Conservation (phyloP, 192 early-diverging fungal genomes). For the Geranomyces variabilis region DNA sequence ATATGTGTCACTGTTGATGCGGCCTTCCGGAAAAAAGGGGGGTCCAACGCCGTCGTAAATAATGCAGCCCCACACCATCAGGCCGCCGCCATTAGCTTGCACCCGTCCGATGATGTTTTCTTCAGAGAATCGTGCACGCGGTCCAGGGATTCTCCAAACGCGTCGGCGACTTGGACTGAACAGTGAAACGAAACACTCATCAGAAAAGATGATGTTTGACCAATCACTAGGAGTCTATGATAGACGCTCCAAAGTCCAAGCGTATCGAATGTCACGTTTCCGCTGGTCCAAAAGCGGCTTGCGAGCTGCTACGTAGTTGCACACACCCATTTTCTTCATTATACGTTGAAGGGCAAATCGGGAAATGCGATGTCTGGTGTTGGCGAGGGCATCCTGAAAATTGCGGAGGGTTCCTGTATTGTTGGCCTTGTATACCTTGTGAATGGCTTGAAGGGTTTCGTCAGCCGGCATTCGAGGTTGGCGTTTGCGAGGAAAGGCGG, state of each 20-base stretch:
- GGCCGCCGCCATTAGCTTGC: background rate
- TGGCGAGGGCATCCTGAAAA: background rate
- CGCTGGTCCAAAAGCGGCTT: background rate
- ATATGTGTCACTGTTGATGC: background rate
- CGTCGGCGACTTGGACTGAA: background rate
- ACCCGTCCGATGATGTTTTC: background rate
- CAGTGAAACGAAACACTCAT: conserved; percentile 7
- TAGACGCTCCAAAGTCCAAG: conserved; percentile 1
- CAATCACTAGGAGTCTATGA: conserved; percentile 4
- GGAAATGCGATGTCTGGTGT: background rate
- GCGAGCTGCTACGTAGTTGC: background rate
- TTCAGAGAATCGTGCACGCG: background rate
- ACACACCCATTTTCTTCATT: background rate
- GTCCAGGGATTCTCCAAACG: background rate
- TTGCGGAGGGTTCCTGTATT: background rate
- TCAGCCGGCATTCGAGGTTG: background rate
- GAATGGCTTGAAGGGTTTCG: background rate
- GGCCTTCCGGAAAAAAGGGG: background rate
- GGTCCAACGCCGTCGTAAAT: conserved; percentile 3
- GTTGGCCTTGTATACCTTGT: background rate
- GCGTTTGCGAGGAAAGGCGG: background rate
- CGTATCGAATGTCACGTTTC: background rate
- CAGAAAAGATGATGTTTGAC: conserved; percentile 6
- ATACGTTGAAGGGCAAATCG: background rate
- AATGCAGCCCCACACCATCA: conserved; percentile 20